Conservation (phyloP, 768 basidiomycete genomes). For the Lentinula sp. region DNA sequence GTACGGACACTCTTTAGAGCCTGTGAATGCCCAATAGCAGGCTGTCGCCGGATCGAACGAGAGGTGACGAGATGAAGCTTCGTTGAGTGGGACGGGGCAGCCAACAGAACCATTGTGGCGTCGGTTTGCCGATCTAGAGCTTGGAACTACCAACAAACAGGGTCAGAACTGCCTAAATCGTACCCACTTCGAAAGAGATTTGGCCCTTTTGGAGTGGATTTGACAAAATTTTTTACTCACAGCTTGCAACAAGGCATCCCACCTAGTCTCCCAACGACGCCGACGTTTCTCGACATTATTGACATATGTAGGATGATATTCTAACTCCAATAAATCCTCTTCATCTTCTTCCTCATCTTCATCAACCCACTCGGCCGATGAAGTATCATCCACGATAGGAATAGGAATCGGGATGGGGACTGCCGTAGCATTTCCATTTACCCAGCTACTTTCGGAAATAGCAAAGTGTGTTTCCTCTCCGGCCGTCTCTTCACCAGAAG, state of each 20-base stretch:
- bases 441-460: constrained; percentile 31
- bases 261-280: constrained; percentile 66
- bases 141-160: constrained; percentile 51
- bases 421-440: constrained; percentile 17
- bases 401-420: constrained; percentile 10
- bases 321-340: constrained; percentile 67
- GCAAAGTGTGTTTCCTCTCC: constrained; percentile 47
- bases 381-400: constrained; percentile 8
- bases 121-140: constrained; percentile 76
- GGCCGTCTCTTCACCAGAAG: constrained; percentile 74
- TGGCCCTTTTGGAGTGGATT: constrained; percentile 15
- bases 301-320: constrained; percentile 71
- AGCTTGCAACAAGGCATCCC: constrained; percentile 70
- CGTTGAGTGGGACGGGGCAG: constrained; percentile 67
- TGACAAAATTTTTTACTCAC: constrained; percentile 29
- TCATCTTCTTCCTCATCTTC: constrained; percentile 67
- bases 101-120: constrained; percentile 67
- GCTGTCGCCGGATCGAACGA: constrained; percentile 60
- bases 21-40: constrained; percentile 36
- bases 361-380: constrained; percentile 62
- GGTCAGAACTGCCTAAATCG: constrained; percentile 26
- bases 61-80: constrained; percentile 62
- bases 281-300: constrained; percentile 61
- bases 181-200: constrained; percentile 1
- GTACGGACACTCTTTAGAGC: constrained; percentile 47